These are phyloP conservation scores for Vaccinium macrocarpon DNA, from an alignment of 148 eudicot genomes.

Conservation along the genomic window DNA sequence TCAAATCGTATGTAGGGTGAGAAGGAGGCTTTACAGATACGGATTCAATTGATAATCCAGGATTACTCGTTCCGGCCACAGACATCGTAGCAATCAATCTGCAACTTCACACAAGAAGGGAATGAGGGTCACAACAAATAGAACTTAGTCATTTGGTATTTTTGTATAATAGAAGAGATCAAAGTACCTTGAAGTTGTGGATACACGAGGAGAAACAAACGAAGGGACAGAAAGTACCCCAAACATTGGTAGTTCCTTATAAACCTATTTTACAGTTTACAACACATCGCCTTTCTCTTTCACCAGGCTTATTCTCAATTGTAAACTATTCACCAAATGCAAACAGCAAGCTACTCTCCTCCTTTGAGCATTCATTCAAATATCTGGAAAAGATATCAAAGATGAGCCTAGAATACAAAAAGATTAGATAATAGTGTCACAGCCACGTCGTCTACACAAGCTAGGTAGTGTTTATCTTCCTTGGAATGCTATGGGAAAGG, in stretches of 20 bases:
- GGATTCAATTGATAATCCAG: conserved; percentile 27
- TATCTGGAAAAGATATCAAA: neutral
- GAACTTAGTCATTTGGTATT: neutral
- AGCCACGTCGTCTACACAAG: neutral
- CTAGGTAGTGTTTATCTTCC: neutral
- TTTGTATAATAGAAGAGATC: neutral
- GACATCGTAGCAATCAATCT: conserved; percentile 38
- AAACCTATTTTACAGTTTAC: conserved; percentile 5
- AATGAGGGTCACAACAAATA: neutral
- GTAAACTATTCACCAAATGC: conserved; percentile 10
- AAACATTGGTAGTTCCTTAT: neutral
- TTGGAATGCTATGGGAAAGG: neutral
- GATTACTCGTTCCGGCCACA: conserved; percentile 21
- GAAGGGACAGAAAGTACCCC: conserved; percentile 12
- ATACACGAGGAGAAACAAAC: conserved; percentile 16
- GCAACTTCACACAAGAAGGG: conserved; percentile 1
- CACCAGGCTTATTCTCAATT: conserved; percentile 8
- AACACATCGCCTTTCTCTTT: neutral
- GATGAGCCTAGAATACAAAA: neutral
- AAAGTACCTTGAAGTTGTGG: conserved; percentile 23
- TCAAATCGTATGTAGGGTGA: conserved; percentile 92
- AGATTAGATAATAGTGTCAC: neutral
- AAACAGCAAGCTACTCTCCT: neutral
- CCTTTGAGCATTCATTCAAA: neutral
- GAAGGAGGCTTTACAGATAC: conserved; percentile 50